Evolutionary conservation across 192 early-diverging fungal genomes (phyloP), one percentile per base, ranked within the genome.

Genomic region (Coemansia sp.): DNA sequence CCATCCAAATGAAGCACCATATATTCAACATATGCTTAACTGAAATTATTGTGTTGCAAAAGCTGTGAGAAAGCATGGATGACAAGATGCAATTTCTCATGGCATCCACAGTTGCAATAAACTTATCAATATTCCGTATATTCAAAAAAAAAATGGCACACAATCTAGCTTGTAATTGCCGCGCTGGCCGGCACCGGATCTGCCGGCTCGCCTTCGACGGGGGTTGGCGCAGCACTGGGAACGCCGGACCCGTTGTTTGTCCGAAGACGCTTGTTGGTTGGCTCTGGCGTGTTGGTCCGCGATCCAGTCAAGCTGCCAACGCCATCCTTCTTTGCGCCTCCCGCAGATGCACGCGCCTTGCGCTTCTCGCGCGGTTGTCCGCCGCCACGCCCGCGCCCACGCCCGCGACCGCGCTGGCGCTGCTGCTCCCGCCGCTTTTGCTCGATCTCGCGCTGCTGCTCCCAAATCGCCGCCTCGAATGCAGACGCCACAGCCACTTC

Each of bases 281-380:
- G 60, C 56, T 75, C 72, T 3, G 72, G 72, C 25, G 72, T 75
- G 31, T 64, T 60, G 16, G 67, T 51, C 9, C 60, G 67, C 24
- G 74, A 71, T 25, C 45, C 60, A 12, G 64, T 54, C 38, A 52
- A 27, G 54, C 68, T 71, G 56, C 51, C 44, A n/a, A n/a, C 35
- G 23, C 29, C 60, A 10, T 63, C 62, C 31, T 58, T 66, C 50
- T 62, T 69, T 29, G 48, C 48, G 48, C 48, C 42, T 19, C 42
- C 62, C 9, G 31, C 54, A 30, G 68, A 24, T 2, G 58, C 57
- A n/a, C 62, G 56, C 18, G 65, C 57, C 69, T 71, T 71, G 57
- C 75, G 75, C 54, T 78, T 78, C 54, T 78, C 69, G 55, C 65
- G 68, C 25, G 24, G 32, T 6, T 30, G 42, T 6, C 49, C 61